These are phyloP conservation scores for Xylariaceae sp. DNA, from an alignment of 2,329 filamentous ascomycete genomes.

Conservation along the genomic window DNA sequence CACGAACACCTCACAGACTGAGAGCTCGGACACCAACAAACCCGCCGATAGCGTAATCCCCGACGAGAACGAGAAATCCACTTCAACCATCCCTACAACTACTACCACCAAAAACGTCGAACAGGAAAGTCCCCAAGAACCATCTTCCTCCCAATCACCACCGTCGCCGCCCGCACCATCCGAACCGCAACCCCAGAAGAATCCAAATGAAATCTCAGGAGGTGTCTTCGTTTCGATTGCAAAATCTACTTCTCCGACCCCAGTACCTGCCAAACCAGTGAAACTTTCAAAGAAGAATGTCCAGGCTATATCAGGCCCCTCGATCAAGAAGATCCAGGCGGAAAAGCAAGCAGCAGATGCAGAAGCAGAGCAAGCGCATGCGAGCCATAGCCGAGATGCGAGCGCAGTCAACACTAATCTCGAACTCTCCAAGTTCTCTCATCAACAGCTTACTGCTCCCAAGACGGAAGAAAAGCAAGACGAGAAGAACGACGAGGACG, in stretches of 20 bases:
- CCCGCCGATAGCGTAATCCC: constrained; percentile 1
- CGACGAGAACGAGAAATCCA: constrained; percentile 17
- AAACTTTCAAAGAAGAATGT: constrained; percentile 19
- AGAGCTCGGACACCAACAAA: constrained; percentile 4
- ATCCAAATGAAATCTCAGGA: constrained; percentile 5
- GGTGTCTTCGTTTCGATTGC: constrained; percentile 5
- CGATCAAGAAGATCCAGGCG: constrained; percentile 29
- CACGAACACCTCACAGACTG: not conserved
- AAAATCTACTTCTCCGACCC: constrained; percentile 9
- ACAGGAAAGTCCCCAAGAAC: constrained; percentile 38
- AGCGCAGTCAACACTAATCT: constrained; percentile 36
- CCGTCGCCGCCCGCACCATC: constrained; percentile 23
- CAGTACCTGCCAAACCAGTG: constrained; percentile 15
- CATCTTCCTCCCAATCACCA: constrained; percentile 31
- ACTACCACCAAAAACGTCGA: constrained; percentile 32
- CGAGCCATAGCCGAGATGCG: constrained; percentile 35
- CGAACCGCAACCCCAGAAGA: constrained; percentile 14
- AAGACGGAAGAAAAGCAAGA: constrained; percentile 46
- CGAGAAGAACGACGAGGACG: constrained; percentile 36
- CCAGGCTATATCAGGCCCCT: constrained; percentile 31
- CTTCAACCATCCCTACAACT: constrained; percentile 12
- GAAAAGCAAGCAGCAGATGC: constrained; percentile 27
- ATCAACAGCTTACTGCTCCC: constrained; percentile 66
- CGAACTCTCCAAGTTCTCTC: constrained; percentile 76
- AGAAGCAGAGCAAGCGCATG: constrained; percentile 20